phyloP scores from a whole-genome alignment of 257 asterid species.

The Capsicum pubescens region DNA sequence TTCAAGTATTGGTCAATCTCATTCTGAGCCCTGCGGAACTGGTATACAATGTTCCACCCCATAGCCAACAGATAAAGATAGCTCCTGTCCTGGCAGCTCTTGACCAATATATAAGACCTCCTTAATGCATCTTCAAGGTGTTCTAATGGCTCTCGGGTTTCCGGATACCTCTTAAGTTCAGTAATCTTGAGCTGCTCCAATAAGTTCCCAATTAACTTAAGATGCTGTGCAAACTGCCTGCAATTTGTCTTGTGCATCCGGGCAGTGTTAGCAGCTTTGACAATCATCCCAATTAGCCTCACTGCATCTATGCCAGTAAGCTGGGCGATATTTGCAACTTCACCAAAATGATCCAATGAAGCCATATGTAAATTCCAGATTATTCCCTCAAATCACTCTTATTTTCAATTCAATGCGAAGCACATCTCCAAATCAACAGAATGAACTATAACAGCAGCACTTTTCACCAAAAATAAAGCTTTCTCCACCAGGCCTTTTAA shows the following conservation, averaged over 20 bases:
- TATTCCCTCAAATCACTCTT: conserved; percentile 27
- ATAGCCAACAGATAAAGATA: conserved; percentile 82
- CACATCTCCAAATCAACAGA: conserved; percentile 30
- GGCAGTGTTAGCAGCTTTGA: conserved; percentile 80
- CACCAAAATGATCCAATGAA: conserved; percentile 75
- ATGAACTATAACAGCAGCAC: neutral
- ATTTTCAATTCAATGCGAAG: conserved; percentile 31
- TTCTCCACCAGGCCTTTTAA: conserved; percentile 4
- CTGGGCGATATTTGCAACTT: conserved; percentile 79
- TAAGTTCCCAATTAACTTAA: conserved; percentile 80
- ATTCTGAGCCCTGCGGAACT: conserved; percentile 83
- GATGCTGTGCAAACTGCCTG: conserved; percentile 73
- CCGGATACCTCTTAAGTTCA: conserved; percentile 81
- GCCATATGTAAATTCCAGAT: conserved; percentile 46
- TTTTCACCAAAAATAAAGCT: neutral
- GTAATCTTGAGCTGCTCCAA: conserved; percentile 79
- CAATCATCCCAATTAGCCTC: conserved; percentile 76
- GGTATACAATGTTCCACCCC: conserved; percentile 99
- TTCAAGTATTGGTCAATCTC: conserved; percentile 85
- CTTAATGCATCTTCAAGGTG: conserved; percentile 89
- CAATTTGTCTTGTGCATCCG: conserved; percentile 92
- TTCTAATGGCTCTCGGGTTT: conserved; percentile 86
- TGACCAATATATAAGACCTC: conserved; percentile 77
- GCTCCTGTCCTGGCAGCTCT: conserved; percentile 89
- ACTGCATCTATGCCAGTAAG: conserved; percentile 81